A percentile compares a stretch with the other conserved stretches of the same genome.
Conservation (phyloP, 345 rosid genomes). For the Bretschneidera sinensis region DNA sequence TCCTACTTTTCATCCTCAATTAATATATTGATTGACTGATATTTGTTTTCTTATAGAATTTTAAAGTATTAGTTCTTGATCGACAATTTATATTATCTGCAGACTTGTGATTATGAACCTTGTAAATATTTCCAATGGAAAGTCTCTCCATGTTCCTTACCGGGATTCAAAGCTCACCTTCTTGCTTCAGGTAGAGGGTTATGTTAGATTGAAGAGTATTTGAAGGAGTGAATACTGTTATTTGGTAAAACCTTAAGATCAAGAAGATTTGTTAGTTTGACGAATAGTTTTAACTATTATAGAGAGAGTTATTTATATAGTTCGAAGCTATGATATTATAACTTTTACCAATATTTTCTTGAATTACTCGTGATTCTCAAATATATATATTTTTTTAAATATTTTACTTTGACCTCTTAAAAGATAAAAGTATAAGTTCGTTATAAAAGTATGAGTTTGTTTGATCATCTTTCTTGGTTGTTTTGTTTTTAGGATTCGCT, state of each 20-base stretch:
- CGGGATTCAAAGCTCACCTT: constrained; percentile 98
- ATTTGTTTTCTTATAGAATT: background rate
- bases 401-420: too few relatives aligned
- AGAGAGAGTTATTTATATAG: too few relatives aligned
- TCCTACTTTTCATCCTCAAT: background rate
- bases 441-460: too few relatives aligned
- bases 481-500: constrained; percentile 72
- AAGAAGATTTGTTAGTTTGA: too few relatives aligned
- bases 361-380: too few relatives aligned
- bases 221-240: too few relatives aligned
- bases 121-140: constrained; percentile 89
- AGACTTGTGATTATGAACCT: constrained; percentile 99
- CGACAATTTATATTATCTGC: constrained; percentile 21
- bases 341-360: too few relatives aligned
- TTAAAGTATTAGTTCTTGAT: constrained; percentile 1
- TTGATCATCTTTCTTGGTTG: background rate
- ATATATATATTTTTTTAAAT: too few relatives aligned
- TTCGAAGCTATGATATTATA: too few relatives aligned
- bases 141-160: constrained; percentile 93
- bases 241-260: too few relatives aligned
- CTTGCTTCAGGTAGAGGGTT: constrained; percentile 75
- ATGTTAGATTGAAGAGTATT: background rate
- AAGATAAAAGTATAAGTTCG: too few relatives aligned
- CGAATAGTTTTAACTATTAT: too few relatives aligned
- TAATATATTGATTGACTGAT: background rate